phyloP scores from a whole-genome alignment of 805 yeast species.

The Candida anglica region DNA sequence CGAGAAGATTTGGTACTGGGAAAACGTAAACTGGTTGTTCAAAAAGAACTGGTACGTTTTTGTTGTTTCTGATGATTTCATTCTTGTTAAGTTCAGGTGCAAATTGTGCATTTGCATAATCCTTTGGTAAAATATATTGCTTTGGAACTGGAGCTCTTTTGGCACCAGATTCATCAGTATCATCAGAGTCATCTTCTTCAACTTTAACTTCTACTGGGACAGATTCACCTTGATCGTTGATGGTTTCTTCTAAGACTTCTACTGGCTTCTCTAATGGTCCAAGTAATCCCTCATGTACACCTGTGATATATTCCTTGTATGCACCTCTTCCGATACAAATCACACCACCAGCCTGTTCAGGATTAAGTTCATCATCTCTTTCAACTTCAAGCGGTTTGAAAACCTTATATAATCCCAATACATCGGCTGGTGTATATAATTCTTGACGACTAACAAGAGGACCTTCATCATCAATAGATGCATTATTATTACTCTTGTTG shows the following conservation, averaged over 20 bases:
- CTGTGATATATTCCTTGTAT: constrained; percentile 84
- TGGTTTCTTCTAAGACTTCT: constrained; percentile 12
- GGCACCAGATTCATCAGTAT: too few relatives aligned
- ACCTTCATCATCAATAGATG: constrained; percentile 26
- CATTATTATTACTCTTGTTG: constrained; percentile 17
- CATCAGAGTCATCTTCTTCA: constrained; percentile 19
- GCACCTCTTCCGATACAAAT: constrained; percentile 95
- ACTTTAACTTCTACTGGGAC: constrained; percentile 6
- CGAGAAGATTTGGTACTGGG: constrained; percentile 73
- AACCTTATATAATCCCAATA: constrained; percentile 54
- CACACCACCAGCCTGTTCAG: constrained; percentile 71
- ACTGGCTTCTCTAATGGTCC: constrained; percentile 70
- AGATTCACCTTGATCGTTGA: neutral
- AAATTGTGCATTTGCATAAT: constrained; percentile 49
- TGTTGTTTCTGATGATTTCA: constrained; percentile 20
- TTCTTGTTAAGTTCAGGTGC: constrained; percentile 57
- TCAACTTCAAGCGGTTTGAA: constrained; percentile 32
- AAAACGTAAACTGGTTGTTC: constrained; percentile 77
- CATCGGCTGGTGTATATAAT: constrained; percentile 39
- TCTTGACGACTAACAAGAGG: constrained; percentile 25
- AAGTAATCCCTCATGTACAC: constrained; percentile 89
- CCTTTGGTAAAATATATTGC: constrained; percentile 60
- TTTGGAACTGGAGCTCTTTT: constrained; percentile 47
- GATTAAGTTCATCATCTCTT: constrained; percentile 43
- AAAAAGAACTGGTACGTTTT: constrained; percentile 54